Evolutionary conservation across 2,329 filamentous ascomycete genomes (phyloP), one percentile per base, ranked within the genome.

Genomic region (Aspergillus sp.): DNA sequence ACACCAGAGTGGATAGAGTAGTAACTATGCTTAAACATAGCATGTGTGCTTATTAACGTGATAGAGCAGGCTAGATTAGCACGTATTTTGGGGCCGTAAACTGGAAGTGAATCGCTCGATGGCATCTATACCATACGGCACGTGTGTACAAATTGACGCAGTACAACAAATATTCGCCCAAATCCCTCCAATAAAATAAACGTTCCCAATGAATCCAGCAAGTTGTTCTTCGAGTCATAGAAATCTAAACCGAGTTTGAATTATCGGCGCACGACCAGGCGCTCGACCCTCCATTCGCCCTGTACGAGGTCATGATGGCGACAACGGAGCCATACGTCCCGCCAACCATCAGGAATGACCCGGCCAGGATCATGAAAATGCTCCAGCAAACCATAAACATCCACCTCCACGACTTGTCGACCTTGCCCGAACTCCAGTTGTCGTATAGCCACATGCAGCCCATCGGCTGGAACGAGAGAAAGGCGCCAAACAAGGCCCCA

Each of bases 231-330:
- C n/a, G n/a, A n/a, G n/a, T n/a, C n/a, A n/a, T n/a, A 26, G 8
- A 26, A 26, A 26, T 13, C 26, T 28, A 28, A 4, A 28, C 26
- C 6, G 26, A 28, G 16, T 28, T 28, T 3, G 62, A 62, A 46
- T 67, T 67, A 32, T 67, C 63, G 1, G 60, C 58, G 29, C 63
- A 67, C 3, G 61, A 61, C 54, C 60, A 67, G 0, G 61, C 60
- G 4, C 46, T 41, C 1, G 59, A 57, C 0, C 59, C 61, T 1
- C 58, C 60, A 2, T 48, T 48, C 4, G 38, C 38, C 13, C 48
- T 47, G 31, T 67, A 64, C 1, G 49, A 49, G 4, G 59, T 48
- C 13, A 62, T 55, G 29, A 65, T 62, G 3, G 44, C 51, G 5
- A 64, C 51, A 4, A 68, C 43, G 0, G 63, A 61, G 0, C 61